Evolutionary conservation across 495 filamentous ascomycete species (phyloP).

Genomic region (Patellaria atrata): DNA sequence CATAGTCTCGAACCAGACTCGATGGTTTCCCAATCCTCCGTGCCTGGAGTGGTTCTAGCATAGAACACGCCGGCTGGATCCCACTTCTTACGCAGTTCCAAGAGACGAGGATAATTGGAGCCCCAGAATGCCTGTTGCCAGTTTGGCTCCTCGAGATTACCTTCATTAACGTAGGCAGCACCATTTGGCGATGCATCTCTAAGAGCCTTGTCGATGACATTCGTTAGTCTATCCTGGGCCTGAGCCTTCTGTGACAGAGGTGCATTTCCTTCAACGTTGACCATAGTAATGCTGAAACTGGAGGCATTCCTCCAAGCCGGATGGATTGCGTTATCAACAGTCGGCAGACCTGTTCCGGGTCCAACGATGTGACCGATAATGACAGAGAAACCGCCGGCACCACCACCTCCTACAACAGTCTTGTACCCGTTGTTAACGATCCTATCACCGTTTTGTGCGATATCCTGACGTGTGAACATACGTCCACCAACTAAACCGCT

Average conservation of each 20-base stretch:
- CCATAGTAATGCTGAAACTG: constrained; percentile 15
- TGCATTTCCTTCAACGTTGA: constrained; percentile 11
- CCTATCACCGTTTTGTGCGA: constrained; percentile 27
- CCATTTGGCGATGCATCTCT: constrained; percentile 14
- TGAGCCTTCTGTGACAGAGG: constrained; percentile 10
- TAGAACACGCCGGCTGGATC: constrained; percentile 44
- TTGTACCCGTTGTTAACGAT: constrained; percentile 31
- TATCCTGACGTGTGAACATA: constrained; percentile 30
- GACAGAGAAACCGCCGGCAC: constrained; percentile 28
- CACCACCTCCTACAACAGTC: constrained; percentile 11
- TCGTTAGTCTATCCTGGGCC: constrained; percentile 5
- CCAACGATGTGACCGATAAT: constrained; percentile 39
- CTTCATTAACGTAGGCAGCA: constrained; percentile 22
- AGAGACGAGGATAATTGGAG: constrained; percentile 35
- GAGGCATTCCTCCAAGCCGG: constrained; percentile 21
- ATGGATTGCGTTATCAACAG: constrained; percentile 17
- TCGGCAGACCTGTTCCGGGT: constrained; percentile 26
- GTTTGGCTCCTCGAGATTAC: constrained; percentile 45
- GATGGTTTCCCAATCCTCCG: constrained; percentile 16
- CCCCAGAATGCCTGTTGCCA: constrained; percentile 52
- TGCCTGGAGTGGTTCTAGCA: constrained; percentile 25
- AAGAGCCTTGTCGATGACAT: constrained; percentile 13
- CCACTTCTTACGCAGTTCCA: constrained; percentile 36
- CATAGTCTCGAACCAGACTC: constrained; percentile 17
- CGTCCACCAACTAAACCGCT: constrained; percentile 35